These are phyloP conservation scores for Solanum pimpinellifolium DNA, from an alignment of 257 asterid species.

Conservation along the genomic window DNA sequence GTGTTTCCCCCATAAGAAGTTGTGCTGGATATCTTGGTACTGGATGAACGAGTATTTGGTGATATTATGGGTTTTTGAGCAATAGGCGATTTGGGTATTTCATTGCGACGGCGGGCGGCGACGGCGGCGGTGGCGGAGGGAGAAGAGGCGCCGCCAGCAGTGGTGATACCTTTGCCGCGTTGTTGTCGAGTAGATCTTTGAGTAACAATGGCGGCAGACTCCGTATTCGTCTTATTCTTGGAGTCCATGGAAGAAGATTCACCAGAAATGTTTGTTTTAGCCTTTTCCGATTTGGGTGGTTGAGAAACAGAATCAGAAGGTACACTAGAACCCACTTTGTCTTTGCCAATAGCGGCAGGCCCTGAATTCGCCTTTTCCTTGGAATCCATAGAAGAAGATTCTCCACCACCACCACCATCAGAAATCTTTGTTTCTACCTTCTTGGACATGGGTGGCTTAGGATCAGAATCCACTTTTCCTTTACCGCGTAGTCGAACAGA, in stretches of 20 bases:
- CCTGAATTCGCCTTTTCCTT: background rate
- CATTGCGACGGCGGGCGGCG: background rate
- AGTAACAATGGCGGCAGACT: background rate
- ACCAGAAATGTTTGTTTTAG: background rate
- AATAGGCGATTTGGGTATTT: background rate
- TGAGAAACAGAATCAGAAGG: background rate
- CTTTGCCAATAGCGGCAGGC: background rate
- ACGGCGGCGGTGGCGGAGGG: background rate
- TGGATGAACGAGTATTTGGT: background rate
- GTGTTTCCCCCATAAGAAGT: background rate
- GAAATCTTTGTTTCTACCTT: background rate
- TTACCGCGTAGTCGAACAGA: background rate
- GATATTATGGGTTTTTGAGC: background rate
- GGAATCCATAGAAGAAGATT: background rate
- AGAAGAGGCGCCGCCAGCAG: background rate
- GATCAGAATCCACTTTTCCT: background rate
- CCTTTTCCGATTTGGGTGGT: background rate
- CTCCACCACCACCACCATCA: background rate
- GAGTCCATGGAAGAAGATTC: background rate
- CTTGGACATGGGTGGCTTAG: background rate
- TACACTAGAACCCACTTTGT: background rate
- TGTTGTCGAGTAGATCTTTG: background rate
- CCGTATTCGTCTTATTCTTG: background rate
- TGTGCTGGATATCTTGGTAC: background rate
- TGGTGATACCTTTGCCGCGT: background rate